These are phyloP conservation scores for Solanum ahanhuiri DNA, from an alignment of 257 asterid genomes.

Conservation along the genomic window DNA sequence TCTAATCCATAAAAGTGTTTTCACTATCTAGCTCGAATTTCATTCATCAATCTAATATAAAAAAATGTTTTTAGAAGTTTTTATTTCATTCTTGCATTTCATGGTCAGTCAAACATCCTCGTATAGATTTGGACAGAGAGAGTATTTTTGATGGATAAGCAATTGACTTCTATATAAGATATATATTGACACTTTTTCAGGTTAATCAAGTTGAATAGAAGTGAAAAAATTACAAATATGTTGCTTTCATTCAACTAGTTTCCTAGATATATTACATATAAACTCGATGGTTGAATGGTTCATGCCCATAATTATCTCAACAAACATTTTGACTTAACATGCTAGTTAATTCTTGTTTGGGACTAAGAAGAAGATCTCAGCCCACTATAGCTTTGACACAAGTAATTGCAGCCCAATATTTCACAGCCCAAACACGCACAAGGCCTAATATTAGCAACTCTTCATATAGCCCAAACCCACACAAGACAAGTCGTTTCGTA, in stretches of 20 bases:
- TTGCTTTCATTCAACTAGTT: not conserved
- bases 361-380: not conserved
- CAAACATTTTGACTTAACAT: not conserved
- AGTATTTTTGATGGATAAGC: not conserved
- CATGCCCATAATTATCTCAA: not conserved
- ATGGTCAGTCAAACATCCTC: accelerated
- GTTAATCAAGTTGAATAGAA: not conserved
- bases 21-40: not conserved
- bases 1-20: constrained; percentile 24
- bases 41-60: not conserved
- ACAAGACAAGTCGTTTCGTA: not conserved
- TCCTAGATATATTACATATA: not conserved
- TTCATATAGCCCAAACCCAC: not conserved
- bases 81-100: not conserved
- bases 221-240: not conserved
- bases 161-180: not conserved
- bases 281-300: not conserved
- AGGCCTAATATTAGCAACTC: not conserved
- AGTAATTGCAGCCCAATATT: not conserved
- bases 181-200: not conserved
- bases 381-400: not conserved
- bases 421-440: not conserved
- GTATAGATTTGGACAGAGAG: accelerated
- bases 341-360: not conserved
- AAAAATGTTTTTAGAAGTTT: not conserved